A percentile compares a stretch with the other conserved stretches of the same genome.
Conservation (phyloP, 352 stramenopile species). For the Globisporangium alternatum region DNA sequence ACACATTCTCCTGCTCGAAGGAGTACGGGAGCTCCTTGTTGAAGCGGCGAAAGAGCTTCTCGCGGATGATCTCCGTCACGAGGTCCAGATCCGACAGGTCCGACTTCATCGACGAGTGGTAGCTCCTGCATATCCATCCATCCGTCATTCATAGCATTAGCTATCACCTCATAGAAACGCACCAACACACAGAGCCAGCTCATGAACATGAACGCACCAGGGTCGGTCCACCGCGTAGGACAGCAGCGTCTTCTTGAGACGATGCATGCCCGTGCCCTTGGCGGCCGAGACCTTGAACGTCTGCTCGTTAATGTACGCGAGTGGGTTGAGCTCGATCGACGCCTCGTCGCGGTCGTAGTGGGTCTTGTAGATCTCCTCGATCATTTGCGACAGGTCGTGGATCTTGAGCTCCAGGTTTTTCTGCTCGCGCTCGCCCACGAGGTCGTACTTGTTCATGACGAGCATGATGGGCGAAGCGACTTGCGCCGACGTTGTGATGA, state of each 20-base stretch:
- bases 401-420: conserved; percentile 62
- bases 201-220: conserved; percentile 28
- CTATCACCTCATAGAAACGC: too few relatives aligned
- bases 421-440: conserved; percentile 53
- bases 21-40: conserved; percentile 85
- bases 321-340: conserved; percentile 55
- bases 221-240: conserved; percentile 64
- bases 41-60: conserved; percentile 85
- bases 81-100: conserved; percentile 79
- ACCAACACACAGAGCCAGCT: not conserved
- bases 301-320: conserved; percentile 72
- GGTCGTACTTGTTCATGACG: conserved; percentile 85
- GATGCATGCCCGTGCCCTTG: conserved; percentile 66
- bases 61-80: conserved; percentile 86
- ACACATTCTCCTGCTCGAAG: conserved; percentile 81
- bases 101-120: conserved; percentile 85
- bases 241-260: conserved; percentile 63
- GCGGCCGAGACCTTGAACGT: conserved; percentile 74
- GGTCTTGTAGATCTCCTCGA: conserved; percentile 69
- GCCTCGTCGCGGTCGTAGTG: conserved; percentile 58
- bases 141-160: too few relatives aligned
- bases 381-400: conserved; percentile 78
- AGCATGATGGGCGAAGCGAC: conserved; percentile 78
- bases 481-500: conserved; percentile 74
- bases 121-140: conserved; percentile 37